Evolutionary conservation across 1,284 basidiomycete species (phyloP), one percentile per base, ranked within the genome.

Genomic region (Trichosporon sp.): DNA sequence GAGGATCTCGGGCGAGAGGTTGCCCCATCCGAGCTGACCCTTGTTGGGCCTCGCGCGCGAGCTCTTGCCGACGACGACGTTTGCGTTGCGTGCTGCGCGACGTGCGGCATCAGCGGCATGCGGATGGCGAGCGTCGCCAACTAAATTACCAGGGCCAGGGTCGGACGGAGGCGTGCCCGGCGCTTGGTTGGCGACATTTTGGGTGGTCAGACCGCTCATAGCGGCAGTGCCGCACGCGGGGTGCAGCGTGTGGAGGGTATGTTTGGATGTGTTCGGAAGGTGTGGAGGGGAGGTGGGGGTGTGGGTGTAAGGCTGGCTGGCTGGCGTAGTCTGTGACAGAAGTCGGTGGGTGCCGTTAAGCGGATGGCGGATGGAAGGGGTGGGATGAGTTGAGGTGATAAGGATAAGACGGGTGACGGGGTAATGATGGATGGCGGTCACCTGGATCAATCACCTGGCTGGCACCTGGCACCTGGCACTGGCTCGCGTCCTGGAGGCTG

Each of bases 21-120:
- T 74, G 61, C 71, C 73, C 73, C 71, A 72, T 38, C 73, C 73
- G 32, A 68, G 59, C 71, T 74, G 73, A 35, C 43, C 37, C 63
- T 74, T 74, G 73, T 72, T 70, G 8, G 73, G 73, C 8, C 73
- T 69, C 14, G 71, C 71, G 38, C 71, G 70, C 1, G 71, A 72
- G 69, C 73, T 74, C 71, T 74, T 74, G 67, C 67, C 40, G 66
- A 74, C 71, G 12, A 66, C 68, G 35, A 69, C 70, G 65, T 68
- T 71, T 65, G 38, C 65, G 51, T 12, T 35, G 65, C 67, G 65
- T 65, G 38, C 65, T 40, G n/a, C 46, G 59, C 67, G 65, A n/a
- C 21, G 59, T 31, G 59, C 31, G 16, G 59, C 31, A 37, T 63
- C 59, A n/a, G 59, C 12, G 38, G 8, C 38, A 12, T 12, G 38